Evolutionary conservation across 2,329 filamentous ascomycete species (phyloP).

Genomic region (Trichoderma sp.): DNA sequence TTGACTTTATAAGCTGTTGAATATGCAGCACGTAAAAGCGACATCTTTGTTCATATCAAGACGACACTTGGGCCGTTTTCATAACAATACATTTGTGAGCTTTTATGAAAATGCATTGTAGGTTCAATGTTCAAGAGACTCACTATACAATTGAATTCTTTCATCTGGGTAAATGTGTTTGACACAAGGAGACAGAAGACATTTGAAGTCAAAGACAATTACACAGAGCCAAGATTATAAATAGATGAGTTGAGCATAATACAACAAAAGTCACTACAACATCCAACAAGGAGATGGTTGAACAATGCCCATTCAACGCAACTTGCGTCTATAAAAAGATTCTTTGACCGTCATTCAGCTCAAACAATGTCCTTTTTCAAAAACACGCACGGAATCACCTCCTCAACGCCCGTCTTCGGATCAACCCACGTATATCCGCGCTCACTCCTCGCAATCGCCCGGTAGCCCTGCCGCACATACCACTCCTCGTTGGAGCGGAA

Average conservation of each 20-base stretch:
- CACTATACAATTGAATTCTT: not conserved
- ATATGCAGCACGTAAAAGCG: not conserved
- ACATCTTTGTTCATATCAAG: not conserved
- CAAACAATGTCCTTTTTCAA: constrained; percentile 32
- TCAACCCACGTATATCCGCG: constrained; percentile 29
- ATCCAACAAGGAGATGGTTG: not conserved
- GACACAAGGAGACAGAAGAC: not conserved
- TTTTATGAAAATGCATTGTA: not conserved
- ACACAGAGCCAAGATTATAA: not conserved
- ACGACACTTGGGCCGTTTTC: not conserved
- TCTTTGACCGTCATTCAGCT: not conserved
- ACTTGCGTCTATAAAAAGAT: too few species aligned
- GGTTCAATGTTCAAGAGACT: not conserved
- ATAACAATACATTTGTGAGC: not conserved
- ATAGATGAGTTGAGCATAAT: not conserved
- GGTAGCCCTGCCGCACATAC: constrained; percentile 37
- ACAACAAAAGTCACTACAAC: not conserved
- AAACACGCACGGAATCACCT: constrained; percentile 29
- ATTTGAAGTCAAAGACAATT: not conserved
- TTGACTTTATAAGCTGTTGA: not conserved
- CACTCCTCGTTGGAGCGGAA: constrained; percentile 36
- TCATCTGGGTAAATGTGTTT: not conserved
- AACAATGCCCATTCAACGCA: not conserved
- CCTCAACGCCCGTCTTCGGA: constrained; percentile 23
- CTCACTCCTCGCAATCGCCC: constrained; percentile 25